These are phyloP conservation scores for Ambrosiella beaveri DNA, from an alignment of 2,329 filamentous ascomycete species.

Conservation along the genomic window DNA sequence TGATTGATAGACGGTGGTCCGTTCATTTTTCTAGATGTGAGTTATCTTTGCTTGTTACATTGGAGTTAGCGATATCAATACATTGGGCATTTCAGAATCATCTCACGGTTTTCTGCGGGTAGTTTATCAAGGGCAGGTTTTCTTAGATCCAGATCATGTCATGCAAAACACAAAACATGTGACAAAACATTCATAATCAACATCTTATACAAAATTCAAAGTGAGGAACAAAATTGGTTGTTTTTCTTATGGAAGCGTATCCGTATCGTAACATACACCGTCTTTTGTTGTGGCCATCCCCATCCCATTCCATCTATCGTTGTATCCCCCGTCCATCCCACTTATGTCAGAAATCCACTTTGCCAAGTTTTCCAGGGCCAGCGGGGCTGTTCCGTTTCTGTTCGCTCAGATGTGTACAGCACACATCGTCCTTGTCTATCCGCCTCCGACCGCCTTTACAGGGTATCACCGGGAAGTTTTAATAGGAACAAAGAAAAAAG, in stretches of 20 bases:
- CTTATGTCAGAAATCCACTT: background rate
- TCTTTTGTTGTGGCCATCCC: slow-evolving; percentile 5
- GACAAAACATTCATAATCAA: no score
- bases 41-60: background rate
- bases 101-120: background rate
- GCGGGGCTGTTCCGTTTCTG: background rate
- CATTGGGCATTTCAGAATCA: background rate
- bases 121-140: no score
- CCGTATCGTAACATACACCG: slow-evolving; percentile 2
- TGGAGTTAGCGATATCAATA: background rate
- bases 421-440: background rate
- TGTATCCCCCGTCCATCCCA: background rate
- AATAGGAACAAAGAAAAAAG: background rate
- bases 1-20: background rate
- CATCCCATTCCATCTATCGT: background rate
- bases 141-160: background rate
- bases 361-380: background rate
- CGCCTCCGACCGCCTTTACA: background rate
- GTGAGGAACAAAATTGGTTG: background rate
- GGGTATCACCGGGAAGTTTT: background rate
- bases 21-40: background rate
- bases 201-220: background rate
- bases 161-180: background rate
- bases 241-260: background rate
- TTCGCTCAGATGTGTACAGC: background rate